Evolutionary conservation across 2,329 filamentous ascomycete genomes (phyloP).

Genomic region (Hyphodiscus sp.): DNA sequence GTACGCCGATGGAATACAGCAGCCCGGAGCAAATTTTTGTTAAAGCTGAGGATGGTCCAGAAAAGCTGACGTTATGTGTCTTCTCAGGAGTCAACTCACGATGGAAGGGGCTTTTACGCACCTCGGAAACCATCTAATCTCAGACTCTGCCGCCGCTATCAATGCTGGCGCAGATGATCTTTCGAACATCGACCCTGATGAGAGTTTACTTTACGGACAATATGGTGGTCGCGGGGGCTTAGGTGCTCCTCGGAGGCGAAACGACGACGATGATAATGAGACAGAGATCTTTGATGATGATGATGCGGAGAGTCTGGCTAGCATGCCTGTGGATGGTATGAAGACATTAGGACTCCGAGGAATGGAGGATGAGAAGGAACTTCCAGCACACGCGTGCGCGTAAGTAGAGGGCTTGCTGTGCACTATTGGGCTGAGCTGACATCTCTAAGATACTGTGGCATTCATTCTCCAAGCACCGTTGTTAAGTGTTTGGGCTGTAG

Average conservation of each 20-base stretch:
- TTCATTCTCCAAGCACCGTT: conserved; percentile 90
- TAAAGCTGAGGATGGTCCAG: background rate
- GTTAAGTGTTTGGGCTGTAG: conserved; percentile 93
- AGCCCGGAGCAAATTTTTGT: background rate
- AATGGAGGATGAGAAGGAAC: conserved; percentile 80
- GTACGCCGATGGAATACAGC: background rate
- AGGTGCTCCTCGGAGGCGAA: conserved; percentile 49
- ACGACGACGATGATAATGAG: conserved; percentile 85
- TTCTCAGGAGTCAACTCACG: conserved; percentile 16
- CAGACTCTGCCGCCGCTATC: conserved; percentile 78
- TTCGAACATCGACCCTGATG: conserved; percentile 67
- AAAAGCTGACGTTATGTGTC: conserved; percentile 7
- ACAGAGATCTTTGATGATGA: conserved; percentile 81
- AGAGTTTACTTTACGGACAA: conserved; percentile 71
- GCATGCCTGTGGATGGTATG: conserved; percentile 70
- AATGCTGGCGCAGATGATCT: conserved; percentile 73
- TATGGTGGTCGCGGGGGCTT: conserved; percentile 51
- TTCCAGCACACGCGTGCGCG: conserved; percentile 93
- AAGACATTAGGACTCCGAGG: conserved; percentile 54
- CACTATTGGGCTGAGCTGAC: conserved; percentile 2
- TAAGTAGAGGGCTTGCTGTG: conserved; percentile 43
- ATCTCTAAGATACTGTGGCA: conserved; percentile 75
- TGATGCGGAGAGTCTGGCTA: conserved; percentile 66
- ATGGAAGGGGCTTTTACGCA: conserved; percentile 90
- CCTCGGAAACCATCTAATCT: conserved; percentile 79